These are phyloP conservation scores for Parastagonospora avenae DNA, from an alignment of 2,329 filamentous ascomycete genomes.

Conservation along the genomic window DNA sequence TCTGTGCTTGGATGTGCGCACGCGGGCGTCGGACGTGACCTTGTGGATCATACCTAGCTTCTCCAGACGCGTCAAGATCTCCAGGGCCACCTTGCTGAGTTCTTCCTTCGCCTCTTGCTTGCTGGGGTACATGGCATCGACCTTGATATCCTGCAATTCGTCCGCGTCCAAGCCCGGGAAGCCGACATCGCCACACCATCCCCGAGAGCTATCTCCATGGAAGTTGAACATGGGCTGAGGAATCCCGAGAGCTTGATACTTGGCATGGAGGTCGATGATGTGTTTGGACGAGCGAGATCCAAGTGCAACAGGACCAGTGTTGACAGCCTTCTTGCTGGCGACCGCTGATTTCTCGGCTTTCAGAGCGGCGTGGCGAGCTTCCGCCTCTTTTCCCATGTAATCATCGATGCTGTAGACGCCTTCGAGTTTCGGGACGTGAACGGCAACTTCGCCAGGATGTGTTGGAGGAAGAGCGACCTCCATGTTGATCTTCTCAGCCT, in stretches of 20 bases:
- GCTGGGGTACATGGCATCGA: conserved; percentile 11
- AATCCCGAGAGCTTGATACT: conserved; percentile 32
- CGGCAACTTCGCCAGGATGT: background rate
- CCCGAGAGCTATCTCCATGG: conserved; percentile 7
- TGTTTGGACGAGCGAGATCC: conserved; percentile 25
- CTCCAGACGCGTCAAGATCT: conserved; percentile 28
- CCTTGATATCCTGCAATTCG: conserved; percentile 30
- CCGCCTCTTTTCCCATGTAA: conserved; percentile 15
- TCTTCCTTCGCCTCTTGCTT: conserved; percentile 53
- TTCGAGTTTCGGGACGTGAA: conserved; percentile 1
- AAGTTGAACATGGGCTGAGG: conserved; percentile 27
- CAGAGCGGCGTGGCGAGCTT: conserved; percentile 8
- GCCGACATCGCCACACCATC: conserved; percentile 29
- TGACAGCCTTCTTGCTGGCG: conserved; percentile 11
- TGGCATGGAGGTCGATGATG: conserved; percentile 30
- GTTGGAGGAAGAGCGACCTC: too few relatives aligned
- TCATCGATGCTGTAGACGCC: conserved; percentile 26
- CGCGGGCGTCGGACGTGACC: background rate
- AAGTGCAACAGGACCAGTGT: conserved; percentile 22
- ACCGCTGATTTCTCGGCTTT: background rate
- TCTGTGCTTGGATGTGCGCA: conserved; percentile 18
- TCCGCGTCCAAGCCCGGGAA: conserved; percentile 23
- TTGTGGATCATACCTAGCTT: conserved; percentile 29
- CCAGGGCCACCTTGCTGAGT: conserved; percentile 39
- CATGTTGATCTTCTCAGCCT: conserved; percentile 5